Base-by-base conservation (phyloP, 306 rosid species). In the Dalbergia cultrata region DNA sequence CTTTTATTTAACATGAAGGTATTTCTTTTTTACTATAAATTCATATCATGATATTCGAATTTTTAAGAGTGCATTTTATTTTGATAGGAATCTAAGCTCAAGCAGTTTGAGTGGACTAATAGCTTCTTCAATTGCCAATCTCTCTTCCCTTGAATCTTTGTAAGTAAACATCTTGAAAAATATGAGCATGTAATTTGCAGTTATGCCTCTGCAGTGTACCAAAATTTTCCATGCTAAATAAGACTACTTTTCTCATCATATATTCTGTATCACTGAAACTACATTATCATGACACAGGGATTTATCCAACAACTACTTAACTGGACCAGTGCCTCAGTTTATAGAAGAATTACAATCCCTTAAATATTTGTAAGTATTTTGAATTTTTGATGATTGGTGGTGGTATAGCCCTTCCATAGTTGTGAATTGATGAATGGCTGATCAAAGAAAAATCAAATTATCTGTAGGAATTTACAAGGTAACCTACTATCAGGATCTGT, bases 401-500 rank as follows among this genome's bases (percentile, higher is more conserved):
- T 52, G 12, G 13, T 22, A 45, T 43, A 50, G 18, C 43, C 35
- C 37, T 41, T 70, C 60, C 66, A 64, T 45, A 35, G 14, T 74
- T 9, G 33, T 19, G 49, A 54, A 22, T 26, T 57, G 49, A 1
- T 18, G 35, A 1, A 67, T 67, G 56, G 5, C 57, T 81, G 53
- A 79, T 66, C 60, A 62, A 53, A 56, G 53, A 57, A 37, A 83
- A 64, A 53, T 60, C 9, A 39, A 64, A 47, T 34, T 58, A 53
- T 31, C 11, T 86, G 81, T 77, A 90, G 91, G 92, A 66, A 81
- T 54, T 84, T 92, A 81, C 76, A 75, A 60, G 88, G 89, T n/a
- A 90, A 92, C 81, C 91, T 83, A 13, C 80, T 90, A 70, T 85
- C 92, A 43, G 94, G 94, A 78, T 77, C 64, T 34, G 73, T 92